Evolutionary conservation across 2,329 filamentous ascomycete genomes (phyloP), one percentile per base, ranked within the genome.

Genomic region (Colletotrichum shisoi): DNA sequence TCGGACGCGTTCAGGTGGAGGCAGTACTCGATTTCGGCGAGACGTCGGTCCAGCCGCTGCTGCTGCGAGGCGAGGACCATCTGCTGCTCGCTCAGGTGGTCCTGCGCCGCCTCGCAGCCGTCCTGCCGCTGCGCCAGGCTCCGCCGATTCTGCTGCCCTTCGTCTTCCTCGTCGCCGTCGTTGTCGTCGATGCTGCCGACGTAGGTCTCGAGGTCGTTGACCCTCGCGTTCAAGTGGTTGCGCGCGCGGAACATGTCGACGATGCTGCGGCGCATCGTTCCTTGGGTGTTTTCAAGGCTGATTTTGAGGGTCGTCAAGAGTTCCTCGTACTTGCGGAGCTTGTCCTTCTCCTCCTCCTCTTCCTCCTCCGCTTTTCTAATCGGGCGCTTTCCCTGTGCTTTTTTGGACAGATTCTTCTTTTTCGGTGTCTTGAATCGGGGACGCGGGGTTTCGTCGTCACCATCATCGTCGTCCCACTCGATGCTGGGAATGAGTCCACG

Each of bases 51-150:
- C 4, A 59, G 19, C 5, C 63, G 54, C 34, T 52, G 46, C 5
- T 62, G 54, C 24, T 53, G 53, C 13, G 64, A 64, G 24, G 44
- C 56, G 4, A 54, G 15, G 40, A 64, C 27, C 15, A 64, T 61
- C 27, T 58, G 62, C 0, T 45, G 54, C n/a, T 64, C 60, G 15
- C 63, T 48, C 11, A 67, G 13, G 19, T 34, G 21, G 1, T 64
- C 61, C 7, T 64, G 61, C 13, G 19, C 17, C 6, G 27, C 40
- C 42, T 67, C 60, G 15, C 48, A 52, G 21, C 6, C 5, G 8
- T 37, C 9, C 4, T 58, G 64, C 13, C 42, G 53, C 31, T 44
- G 27, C 13, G 31, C 39, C n/a, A 53, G 34, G 11, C n/a, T 53
- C n/a, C 39, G 51, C 5, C 12, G n/a, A 5, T 37, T 21, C n/a